Base-by-base conservation (phyloP, 1,139 yeast genomes). In the Pichia sp. region DNA sequence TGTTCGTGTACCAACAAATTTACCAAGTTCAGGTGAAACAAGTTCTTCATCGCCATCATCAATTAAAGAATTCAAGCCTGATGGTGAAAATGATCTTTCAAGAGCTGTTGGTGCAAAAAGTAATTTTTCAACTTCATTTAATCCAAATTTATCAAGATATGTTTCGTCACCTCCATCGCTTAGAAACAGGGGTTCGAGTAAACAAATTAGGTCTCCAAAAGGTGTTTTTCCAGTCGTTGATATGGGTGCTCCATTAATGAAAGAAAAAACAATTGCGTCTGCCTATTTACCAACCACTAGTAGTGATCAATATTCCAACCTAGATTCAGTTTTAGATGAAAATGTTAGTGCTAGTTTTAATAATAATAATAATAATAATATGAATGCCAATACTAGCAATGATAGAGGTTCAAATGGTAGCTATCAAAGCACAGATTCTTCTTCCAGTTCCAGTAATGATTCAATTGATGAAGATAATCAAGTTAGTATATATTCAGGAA, bases 221-320 rank as follows among this genome's bases (percentile, higher is more conserved):
- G 87, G 87, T 56, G 90, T 84, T 0, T 86, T 85, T 67, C 95
- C 95, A 0, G 90, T 86, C 1, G 73, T 73, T 58, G 93, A 88
- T 2, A 84, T 85, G 91, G 89, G 87, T 0, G 73, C 72, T 9
- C 85, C 91, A 2, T 63, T 77, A 43, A 67, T 67, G 25, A 70
- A 77, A 52, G 91, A 84, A 60, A 69, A 70, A 47, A 71, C 83
- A 0, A 81, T 84, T 52, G 89, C 87, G 30, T 68, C 70, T 36
- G 60, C 69, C 9, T 62, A 61, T 43, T 50, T 45, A 42, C 50
- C 53, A 42, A 49, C 57, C 49, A 14, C 51, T 50, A 1, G 53
- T 31, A 42, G 46, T 25, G 44, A 36, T 29, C 44, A 28, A 27
- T 19, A 45, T 11, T 59, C 55, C 33, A 56, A 49, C 38, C 53